phyloP scores from a whole-genome alignment of 805 yeast species.

The Candida chauliodis region DNA sequence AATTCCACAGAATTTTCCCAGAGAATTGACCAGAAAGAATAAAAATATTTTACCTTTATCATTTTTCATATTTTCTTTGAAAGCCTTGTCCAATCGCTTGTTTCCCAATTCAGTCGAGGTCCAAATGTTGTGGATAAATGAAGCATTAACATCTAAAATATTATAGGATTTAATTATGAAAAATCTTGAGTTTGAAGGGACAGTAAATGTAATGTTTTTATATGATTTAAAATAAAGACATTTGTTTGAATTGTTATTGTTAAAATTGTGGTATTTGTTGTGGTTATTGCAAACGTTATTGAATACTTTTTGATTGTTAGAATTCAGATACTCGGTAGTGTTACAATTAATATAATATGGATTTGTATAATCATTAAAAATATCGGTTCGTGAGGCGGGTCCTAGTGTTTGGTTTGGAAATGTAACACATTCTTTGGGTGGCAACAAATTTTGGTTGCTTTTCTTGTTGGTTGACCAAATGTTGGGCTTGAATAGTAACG shows the following conservation, averaged over 20 bases:
- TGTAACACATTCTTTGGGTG: neutral
- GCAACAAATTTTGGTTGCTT: neutral
- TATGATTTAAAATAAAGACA: constrained; percentile 13
- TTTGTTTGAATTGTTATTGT: neutral
- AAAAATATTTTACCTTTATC: constrained; percentile 37
- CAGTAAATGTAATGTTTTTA: constrained; percentile 14
- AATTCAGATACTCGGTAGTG: neutral
- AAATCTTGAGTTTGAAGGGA: constrained; percentile 23
- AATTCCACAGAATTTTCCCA: constrained; percentile 57
- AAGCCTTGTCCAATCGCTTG: constrained; percentile 47
- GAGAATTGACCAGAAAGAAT: constrained; percentile 56
- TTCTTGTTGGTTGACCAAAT: constrained; percentile 17
- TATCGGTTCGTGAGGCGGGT: neutral
- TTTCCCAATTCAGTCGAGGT: constrained; percentile 59
- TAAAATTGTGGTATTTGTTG: neutral
- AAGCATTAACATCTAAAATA: constrained; percentile 45
- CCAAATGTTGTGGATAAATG: constrained; percentile 52
- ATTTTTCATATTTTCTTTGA: constrained; percentile 14
- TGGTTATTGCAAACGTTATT: neutral
- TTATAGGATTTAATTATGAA: constrained; percentile 57
- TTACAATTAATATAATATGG: neutral
- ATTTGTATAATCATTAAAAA: neutral
- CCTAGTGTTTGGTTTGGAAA: neutral
- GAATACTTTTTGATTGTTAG: neutral
- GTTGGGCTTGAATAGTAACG: constrained; percentile 11